Percentiles rank a stretch among this genome's conserved stretches.
Conservation (phyloP, 495 filamentous ascomycete genomes). For the Aspergillus sclerotioniger region DNA sequence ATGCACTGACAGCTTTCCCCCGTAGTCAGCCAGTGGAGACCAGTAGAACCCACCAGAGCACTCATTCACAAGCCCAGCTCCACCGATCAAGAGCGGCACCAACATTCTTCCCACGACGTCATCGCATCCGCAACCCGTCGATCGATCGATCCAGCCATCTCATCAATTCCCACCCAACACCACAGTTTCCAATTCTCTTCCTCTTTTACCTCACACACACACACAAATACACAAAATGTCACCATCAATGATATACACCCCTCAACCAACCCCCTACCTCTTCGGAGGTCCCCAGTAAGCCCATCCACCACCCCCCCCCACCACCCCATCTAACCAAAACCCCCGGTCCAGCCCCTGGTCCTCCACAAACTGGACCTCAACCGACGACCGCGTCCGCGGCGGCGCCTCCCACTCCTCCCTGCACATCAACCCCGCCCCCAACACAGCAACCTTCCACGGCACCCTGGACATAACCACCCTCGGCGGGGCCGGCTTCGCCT, state of each 20-base stretch:
- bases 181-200: not conserved
- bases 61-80: not conserved
- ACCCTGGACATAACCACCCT: slow-evolving; percentile 70
- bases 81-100: not conserved
- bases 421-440: slow-evolving; percentile 15
- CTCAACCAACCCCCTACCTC: slow-evolving; percentile 4
- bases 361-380: slow-evolving; percentile 58
- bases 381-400: slow-evolving; percentile 73
- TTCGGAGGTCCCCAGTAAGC: slow-evolving; percentile 19
- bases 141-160: slow-evolving; percentile 7
- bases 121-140: slow-evolving; percentile 4
- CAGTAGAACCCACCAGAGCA: too few relatives aligned
- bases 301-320: not conserved
- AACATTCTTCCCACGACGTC: slow-evolving; percentile 1
- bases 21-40: too few relatives aligned
- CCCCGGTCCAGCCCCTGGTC: slow-evolving; percentile 46
- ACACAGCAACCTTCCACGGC: slow-evolving; percentile 56
- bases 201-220: not conserved
- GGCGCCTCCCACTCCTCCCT: slow-evolving; percentile 62
- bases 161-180: not conserved
- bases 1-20: too few relatives aligned
- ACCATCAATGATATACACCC: not conserved
- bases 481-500: slow-evolving; percentile 80
- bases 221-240: not conserved
- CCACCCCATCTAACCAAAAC: not conserved